phyloP scores from a whole-genome alignment of 2,329 filamentous ascomycete genomes.

The Westerdykella ornata region DNA sequence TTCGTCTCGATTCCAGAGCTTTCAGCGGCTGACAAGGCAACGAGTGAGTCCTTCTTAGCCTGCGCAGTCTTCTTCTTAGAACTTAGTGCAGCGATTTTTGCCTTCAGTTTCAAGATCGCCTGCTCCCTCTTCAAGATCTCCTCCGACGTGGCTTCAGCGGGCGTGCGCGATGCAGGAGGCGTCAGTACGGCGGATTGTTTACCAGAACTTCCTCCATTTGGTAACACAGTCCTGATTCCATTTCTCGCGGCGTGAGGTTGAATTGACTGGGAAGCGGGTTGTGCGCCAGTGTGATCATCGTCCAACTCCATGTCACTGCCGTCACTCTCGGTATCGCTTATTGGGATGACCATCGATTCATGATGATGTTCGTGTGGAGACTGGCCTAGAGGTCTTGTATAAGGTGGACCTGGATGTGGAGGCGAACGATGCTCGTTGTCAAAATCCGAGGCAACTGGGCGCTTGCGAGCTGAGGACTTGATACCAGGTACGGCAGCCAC shows the following conservation, averaged over 20 bases:
- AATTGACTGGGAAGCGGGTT: constrained; percentile 7
- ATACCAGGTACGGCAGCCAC: background rate
- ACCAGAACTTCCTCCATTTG: constrained; percentile 7
- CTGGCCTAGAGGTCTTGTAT: constrained; percentile 59
- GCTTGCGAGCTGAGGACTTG: constrained; percentile 42
- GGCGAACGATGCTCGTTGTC: constrained; percentile 47
- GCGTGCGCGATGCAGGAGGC: constrained; percentile 32
- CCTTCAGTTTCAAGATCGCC: constrained; percentile 44
- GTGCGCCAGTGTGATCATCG: constrained; percentile 44
- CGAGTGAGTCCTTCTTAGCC: background rate
- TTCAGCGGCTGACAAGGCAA: background rate
- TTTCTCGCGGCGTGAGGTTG: constrained; percentile 16
- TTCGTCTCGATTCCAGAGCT: background rate
- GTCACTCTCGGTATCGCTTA: constrained; percentile 66
- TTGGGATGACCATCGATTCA: constrained; percentile 69
- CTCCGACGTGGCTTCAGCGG: constrained; percentile 35
- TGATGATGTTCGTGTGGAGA: constrained; percentile 44
- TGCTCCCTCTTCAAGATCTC: constrained; percentile 44
- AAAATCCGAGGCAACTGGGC: constrained; percentile 64
- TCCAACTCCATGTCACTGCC: constrained; percentile 60
- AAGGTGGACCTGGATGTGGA: constrained; percentile 20
- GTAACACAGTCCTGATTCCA: too few relatives aligned
- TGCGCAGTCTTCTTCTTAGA: constrained; percentile 5
- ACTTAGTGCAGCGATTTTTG: constrained; percentile 44
- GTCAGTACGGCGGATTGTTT: constrained; percentile 27